These are phyloP conservation scores for Lanmaoa rubissima DNA, from an alignment of 768 basidiomycete species.

Conservation along the genomic window DNA sequence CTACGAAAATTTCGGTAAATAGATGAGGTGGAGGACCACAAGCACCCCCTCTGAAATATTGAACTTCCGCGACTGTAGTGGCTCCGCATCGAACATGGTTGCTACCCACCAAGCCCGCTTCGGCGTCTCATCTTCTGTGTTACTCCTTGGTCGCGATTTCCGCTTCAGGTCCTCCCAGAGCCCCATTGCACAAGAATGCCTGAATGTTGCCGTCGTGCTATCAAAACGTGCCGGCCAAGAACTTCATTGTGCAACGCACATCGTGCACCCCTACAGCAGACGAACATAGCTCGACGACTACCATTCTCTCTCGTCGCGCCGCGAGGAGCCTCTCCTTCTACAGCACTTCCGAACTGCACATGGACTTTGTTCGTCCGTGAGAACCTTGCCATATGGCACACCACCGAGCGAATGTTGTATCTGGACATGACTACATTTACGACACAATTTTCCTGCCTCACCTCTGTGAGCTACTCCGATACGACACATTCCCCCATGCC, in stretches of 20 bases:
- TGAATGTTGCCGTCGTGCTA: conserved; percentile 4
- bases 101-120: conserved; percentile 15
- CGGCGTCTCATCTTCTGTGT: conserved; percentile 15
- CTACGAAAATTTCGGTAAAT: not conserved
- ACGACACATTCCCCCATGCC: not conserved
- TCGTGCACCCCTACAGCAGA: not conserved
- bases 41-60: not conserved
- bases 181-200: conserved; percentile 8
- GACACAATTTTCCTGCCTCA: conserved; percentile 8
- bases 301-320: conserved; percentile 9
- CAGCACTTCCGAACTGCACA: not conserved
- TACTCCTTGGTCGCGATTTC: conserved; percentile 2
- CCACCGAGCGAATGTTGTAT: not conserved
- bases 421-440: conserved; percentile 2
- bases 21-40: not conserved
- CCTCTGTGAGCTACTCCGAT: not conserved
- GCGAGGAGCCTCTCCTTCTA: not conserved
- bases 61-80: conserved; percentile 2
- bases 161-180: conserved; percentile 3
- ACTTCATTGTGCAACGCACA: not conserved
- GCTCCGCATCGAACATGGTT: conserved; percentile 21
- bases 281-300: conserved; percentile 1
- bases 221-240: conserved; percentile 22
- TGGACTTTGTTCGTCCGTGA: conserved; percentile 6
- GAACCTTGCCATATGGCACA: conserved; percentile 1